Conservation (phyloP, 192 early-diverging fungal genomes). For the Linnemannia hyalina region DNA sequence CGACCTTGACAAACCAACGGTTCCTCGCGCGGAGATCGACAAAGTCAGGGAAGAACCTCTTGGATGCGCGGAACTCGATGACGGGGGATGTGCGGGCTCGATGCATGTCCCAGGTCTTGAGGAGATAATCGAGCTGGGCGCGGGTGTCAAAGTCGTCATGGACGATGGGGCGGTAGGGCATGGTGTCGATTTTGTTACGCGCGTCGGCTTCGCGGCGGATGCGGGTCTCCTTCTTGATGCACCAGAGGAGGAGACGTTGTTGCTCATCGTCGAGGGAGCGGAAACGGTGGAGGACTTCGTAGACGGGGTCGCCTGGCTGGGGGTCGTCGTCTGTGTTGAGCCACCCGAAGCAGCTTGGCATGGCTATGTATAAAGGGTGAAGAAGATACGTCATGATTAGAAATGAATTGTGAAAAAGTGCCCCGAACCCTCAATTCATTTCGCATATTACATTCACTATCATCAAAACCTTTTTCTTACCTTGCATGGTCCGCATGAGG, state of each 20-base stretch:
- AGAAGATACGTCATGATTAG: neutral
- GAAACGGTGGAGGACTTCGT: constrained; percentile 15
- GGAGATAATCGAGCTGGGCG: constrained; percentile 10
- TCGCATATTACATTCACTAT: neutral
- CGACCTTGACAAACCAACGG: constrained; percentile 6
- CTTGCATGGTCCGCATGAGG: neutral
- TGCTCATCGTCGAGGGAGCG: constrained; percentile 15
- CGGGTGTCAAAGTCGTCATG: neutral
- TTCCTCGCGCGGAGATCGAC: neutral
- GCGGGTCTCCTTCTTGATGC: neutral
- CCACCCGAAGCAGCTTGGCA: constrained; percentile 19
- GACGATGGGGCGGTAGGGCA: neutral
- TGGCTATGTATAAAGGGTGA: constrained; percentile 5
- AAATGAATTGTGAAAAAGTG: neutral
- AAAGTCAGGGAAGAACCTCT: neutral
- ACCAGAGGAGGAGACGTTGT: constrained; percentile 11
- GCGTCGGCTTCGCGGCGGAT: neutral
- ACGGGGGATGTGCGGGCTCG: constrained; percentile 12
- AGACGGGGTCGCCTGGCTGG: neutral
- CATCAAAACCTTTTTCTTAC: neutral
- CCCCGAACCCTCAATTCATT: neutral
- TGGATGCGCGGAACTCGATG: constrained; percentile 2
- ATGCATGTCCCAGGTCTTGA: constrained; percentile 8
- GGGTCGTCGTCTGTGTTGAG: neutral
- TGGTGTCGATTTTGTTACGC: neutral